Evolutionary conservation across 352 stramenopile species (phyloP).

Genomic region (Stephanocyclus meneghinianus): DNA sequence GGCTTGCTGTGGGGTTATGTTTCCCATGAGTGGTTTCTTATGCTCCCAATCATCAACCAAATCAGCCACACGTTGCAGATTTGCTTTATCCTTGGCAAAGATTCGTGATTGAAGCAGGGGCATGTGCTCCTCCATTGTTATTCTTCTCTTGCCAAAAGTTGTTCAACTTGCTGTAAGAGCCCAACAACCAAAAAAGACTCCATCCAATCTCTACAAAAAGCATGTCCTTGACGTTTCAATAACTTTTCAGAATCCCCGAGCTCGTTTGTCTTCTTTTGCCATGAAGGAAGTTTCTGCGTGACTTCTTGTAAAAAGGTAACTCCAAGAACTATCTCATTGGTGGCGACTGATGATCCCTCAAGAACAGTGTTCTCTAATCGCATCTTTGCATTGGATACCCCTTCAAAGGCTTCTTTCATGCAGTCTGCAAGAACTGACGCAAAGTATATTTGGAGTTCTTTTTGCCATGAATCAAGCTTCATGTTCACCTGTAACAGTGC

Average conservation of each 20-base stretch:
- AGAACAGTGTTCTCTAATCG: slow-evolving; percentile 93
- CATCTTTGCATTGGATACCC: slow-evolving; percentile 77
- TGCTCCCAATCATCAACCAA: slow-evolving; percentile 84
- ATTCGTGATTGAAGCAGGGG: slow-evolving; percentile 97
- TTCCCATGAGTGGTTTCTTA: slow-evolving; percentile 85
- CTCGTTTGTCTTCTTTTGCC: slow-evolving; percentile 83
- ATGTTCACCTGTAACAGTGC: slow-evolving; percentile 89
- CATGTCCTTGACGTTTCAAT: slow-evolving; percentile 94
- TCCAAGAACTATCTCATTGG: slow-evolving; percentile 91
- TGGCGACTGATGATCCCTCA: slow-evolving; percentile 87
- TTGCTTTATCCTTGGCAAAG: slow-evolving; percentile 90
- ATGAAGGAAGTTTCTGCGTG: slow-evolving; percentile 70
- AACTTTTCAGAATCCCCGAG: slow-evolving; percentile 94
- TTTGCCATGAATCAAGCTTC: slow-evolving; percentile 99
- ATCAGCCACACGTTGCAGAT: slow-evolving; percentile 81
- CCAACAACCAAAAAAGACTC: slow-evolving; percentile 94
- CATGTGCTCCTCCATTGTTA: slow-evolving; percentile 94
- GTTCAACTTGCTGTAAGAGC: slow-evolving; percentile 93
- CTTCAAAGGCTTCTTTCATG: slow-evolving; percentile 86
- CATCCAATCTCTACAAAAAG: slow-evolving; percentile 94
- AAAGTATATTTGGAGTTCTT: slow-evolving; percentile 96
- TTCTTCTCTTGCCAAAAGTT: slow-evolving; percentile 83
- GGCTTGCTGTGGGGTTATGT: slow-evolving; percentile 81
- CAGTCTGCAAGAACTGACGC: slow-evolving; percentile 90
- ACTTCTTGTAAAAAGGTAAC: slow-evolving; percentile 87